Base-by-base conservation (phyloP, 2,329 filamentous ascomycete species). In the Ascomycota sp. region DNA sequence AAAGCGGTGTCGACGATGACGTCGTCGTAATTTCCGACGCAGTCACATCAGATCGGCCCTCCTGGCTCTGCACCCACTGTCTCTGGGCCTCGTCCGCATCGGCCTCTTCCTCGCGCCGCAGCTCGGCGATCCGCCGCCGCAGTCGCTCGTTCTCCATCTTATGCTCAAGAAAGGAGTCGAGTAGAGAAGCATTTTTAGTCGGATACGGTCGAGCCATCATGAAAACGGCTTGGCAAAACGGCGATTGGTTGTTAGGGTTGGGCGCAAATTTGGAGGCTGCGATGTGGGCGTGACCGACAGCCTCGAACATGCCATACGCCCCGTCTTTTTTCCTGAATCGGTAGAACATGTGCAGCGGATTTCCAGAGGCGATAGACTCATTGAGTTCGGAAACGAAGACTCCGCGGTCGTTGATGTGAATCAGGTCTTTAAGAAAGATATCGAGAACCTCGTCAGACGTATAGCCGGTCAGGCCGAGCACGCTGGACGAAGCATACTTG, bases 131-230 rank as follows among this genome's bases (percentile, higher is more conserved):
- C 30, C 81, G 72, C 44, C 81, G 77, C 46, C 72, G 73, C 33
- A 95, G 56, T 5, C 84, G 71, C 57, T 92, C 83, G 46, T 93
- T 92, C 52, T 93, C 86, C 35, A 92, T 86, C 55, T 93, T 93
- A 58, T 93, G 84, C 51, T 95, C 86, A 25, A 95, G 62, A 46
- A 93, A 93, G 0, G 83, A 91, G 55, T 95, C 84, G 13, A 93
- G 63, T 9, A 93, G 63, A 4, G 69, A 70, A 1, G 82, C 76
- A 48, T 86, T 92, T 55, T 79, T 84, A 25, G 79, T 91, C 6
- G 82, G 83, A 51, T 93, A 92, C 1, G 80, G 80, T 13, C 84
- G 69, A 7, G 81, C 74, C 73, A 92, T 86, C 62, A 95, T 79
- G 51, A 93, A 93, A 44, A 93, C 81, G 28, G 84, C 84, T 45